These are phyloP conservation scores for Danielia reshetovae DNA, from an alignment of 805 yeast genomes.

Conservation along the genomic window DNA sequence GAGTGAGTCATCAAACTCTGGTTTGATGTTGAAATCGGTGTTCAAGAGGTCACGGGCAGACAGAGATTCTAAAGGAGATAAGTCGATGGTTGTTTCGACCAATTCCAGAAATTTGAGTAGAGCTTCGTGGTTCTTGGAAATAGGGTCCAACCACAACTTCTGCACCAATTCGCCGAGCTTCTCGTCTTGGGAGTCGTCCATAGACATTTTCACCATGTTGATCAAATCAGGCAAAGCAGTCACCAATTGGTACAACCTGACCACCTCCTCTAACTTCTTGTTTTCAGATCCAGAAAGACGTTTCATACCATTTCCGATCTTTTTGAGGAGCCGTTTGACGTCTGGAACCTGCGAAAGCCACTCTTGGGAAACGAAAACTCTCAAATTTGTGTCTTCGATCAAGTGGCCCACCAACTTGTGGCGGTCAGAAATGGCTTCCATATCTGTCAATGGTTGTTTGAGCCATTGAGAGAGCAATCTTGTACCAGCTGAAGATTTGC, in stretches of 20 bases:
- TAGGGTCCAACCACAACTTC: slow-evolving; percentile 54
- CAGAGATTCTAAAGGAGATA: slow-evolving; percentile 68
- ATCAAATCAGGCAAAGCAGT: slow-evolving; percentile 66
- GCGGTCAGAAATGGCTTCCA: slow-evolving; percentile 56
- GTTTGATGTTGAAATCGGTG: slow-evolving; percentile 80
- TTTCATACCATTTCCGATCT: slow-evolving; percentile 40
- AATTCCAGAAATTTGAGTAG: slow-evolving; percentile 72
- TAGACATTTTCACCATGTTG: slow-evolving; percentile 44
- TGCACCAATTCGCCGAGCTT: slow-evolving; percentile 36
- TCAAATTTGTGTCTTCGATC: slow-evolving; percentile 62
- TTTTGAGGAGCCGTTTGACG: slow-evolving; percentile 68
- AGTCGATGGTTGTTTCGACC: slow-evolving; percentile 89
- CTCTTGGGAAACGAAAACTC: slow-evolving; percentile 63
- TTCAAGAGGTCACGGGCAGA: slow-evolving; percentile 27
- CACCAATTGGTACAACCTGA: slow-evolving; percentile 80
- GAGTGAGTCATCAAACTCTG: slow-evolving; percentile 83
- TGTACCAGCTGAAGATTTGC: slow-evolving; percentile 87
- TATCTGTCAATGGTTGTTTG: slow-evolving; percentile 84
- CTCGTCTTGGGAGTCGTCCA: slow-evolving; percentile 28
- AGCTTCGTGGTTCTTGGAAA: slow-evolving; percentile 46
- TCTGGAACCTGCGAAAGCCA: slow-evolving; percentile 78
- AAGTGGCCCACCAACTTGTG: slow-evolving; percentile 73
- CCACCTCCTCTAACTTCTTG: slow-evolving; percentile 82
- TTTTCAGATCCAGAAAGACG: slow-evolving; percentile 31
- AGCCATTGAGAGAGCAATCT: slow-evolving; percentile 90